phyloP scores from a whole-genome alignment of 2,329 filamentous ascomycete genomes.

The Colletotrichum sp. region DNA sequence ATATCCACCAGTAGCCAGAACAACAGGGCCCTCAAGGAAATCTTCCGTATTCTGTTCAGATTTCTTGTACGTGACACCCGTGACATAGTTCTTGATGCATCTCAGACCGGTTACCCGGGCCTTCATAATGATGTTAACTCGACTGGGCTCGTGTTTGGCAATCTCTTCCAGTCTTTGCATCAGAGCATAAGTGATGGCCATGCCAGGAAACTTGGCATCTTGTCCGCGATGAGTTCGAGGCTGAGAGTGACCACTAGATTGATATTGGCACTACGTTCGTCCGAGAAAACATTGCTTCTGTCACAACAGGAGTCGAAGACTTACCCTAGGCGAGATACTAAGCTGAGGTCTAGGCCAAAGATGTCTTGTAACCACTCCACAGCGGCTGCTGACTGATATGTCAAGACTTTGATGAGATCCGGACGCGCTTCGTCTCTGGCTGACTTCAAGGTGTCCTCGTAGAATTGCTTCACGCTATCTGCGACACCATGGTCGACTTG shows the following conservation, averaged over 20 bases:
- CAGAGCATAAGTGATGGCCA: constrained; percentile 99
- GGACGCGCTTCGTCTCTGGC: constrained; percentile 97
- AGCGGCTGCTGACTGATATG: constrained; percentile 96
- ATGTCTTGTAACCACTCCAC: constrained; percentile 99
- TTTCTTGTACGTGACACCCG: constrained; percentile 86
- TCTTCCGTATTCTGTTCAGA: constrained; percentile 71
- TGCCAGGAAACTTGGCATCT: constrained; percentile 99
- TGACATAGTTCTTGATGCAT: constrained; percentile 88
- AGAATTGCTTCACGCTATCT: constrained; percentile 99
- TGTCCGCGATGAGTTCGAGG: constrained; percentile 98
- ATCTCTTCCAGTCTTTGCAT: constrained; percentile 99
- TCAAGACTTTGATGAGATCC: constrained; percentile 98
- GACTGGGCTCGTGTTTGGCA: constrained; percentile 86
- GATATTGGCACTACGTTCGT: constrained; percentile 21
- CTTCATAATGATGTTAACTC: constrained; percentile 98
- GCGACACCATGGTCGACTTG: constrained; percentile 87
- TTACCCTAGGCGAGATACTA: constrained; percentile 95
- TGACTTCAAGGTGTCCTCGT: constrained; percentile 98
- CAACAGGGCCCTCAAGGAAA: constrained; percentile 81
- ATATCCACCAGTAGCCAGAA: constrained; percentile 96
- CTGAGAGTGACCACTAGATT: constrained; percentile 87
- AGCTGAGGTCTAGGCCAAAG: constrained; percentile 96
- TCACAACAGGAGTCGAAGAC: constrained; percentile 28
- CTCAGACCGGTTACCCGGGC: constrained; percentile 89
- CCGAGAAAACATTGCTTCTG: neutral